phyloP scores from a whole-genome alignment of 768 basidiomycete genomes.

The Lactarius vividus region DNA sequence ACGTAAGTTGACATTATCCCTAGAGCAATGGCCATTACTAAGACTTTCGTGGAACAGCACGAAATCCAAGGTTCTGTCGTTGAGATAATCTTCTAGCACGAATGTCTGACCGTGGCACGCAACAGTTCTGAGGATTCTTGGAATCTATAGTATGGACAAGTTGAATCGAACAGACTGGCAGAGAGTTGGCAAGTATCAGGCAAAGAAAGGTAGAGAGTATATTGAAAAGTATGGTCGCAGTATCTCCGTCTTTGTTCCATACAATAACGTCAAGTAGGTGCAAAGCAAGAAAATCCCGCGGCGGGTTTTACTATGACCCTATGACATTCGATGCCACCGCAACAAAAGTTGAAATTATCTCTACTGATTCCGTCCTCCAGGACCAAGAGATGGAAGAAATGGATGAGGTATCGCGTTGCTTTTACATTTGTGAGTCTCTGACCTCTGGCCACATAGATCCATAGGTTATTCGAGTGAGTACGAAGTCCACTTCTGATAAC shows the following conservation, averaged over 20 bases:
- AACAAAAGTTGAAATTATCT: neutral
- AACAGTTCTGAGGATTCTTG: constrained; percentile 13
- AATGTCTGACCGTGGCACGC: neutral
- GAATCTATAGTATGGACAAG: constrained; percentile 15
- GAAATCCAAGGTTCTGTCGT: constrained; percentile 19
- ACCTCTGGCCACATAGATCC: neutral
- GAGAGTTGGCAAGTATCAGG: constrained; percentile 6
- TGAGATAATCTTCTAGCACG: neutral
- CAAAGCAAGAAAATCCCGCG: constrained; percentile 2
- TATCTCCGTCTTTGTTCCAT: too few species aligned
- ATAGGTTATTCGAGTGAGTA: constrained; percentile 20
- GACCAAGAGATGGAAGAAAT: neutral
- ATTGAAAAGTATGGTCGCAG: neutral
- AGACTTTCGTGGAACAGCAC: neutral
- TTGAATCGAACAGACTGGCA: constrained; percentile 20
- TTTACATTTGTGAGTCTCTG: neutral
- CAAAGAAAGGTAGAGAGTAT: constrained; percentile 5
- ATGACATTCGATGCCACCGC: neutral
- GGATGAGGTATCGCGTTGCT: constrained; percentile 14
- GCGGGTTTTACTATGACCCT: constrained; percentile 6
- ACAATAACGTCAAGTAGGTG: constrained; percentile 16
- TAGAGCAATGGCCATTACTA: neutral
- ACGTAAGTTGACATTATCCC: constrained; percentile 9
- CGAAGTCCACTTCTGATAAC: neutral
- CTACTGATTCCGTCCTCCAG: neutral